Base-by-base conservation (phyloP, 768 basidiomycete genomes). In the Mycena rosella region DNA sequence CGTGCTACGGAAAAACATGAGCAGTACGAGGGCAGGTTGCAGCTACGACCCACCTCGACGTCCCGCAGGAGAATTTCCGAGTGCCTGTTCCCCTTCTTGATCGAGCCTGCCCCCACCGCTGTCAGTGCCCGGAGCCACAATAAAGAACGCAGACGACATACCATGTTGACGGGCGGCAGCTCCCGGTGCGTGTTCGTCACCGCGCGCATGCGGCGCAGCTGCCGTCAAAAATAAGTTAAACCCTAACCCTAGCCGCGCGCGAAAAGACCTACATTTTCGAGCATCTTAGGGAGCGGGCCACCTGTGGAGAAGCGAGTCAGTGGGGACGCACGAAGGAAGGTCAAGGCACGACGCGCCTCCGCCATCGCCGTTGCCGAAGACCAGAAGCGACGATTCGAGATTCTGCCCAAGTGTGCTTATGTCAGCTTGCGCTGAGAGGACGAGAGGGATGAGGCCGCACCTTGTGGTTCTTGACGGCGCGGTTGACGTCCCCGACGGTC, bases 331-430 rank as follows among this genome's bases (percentile, higher is more conserved):
- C 22, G 22, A 10, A n/a, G n/a, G n/a, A n/a, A n/a, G n/a, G n/a
- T n/a, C n/a, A n/a, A n/a, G n/a, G 34, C 36, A 29, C 22, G 36
- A 56, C 55, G 8, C 18, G 5, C 95, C 94, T 75, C 93, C 93
- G 1, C 98, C 98, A 74, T 99, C 98, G 11, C 98, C 98, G 75
- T 99, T 99, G 17, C 98, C 98, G 72, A 98, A 99, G 0, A 98
- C 94, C 2, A 96, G 87, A 18, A 98, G 84, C 0, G 95, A 89
- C 0, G 94, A 96, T 79, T 95, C 94, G 10, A 96, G 81, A 73
- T 92, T 95, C 94, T 96, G 65, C 32, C 49, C 6, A 32, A n/a
- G n/a, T n/a, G n/a, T n/a, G n/a, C n/a, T n/a, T n/a, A n/a, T n/a
- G n/a, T n/a, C n/a, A n/a, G n/a, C n/a, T n/a, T n/a, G n/a, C n/a